phyloP scores from a whole-genome alignment of 1,139 yeast genomes.

The Sugiyamaella xylanicola region DNA sequence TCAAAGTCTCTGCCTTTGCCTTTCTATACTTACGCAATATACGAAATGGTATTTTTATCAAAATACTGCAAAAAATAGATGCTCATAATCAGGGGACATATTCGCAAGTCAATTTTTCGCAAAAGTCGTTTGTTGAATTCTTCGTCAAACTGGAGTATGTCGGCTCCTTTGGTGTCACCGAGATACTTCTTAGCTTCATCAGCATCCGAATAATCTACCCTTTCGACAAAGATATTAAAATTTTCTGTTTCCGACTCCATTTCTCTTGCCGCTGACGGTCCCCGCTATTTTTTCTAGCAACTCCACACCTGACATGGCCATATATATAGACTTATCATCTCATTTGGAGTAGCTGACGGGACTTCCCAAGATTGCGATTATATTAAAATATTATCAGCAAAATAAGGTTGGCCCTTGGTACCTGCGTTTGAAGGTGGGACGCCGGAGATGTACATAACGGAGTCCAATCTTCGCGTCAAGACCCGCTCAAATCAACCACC shows the following conservation, averaged over 20 bases:
- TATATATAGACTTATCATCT: background rate
- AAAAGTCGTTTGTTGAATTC: conserved; percentile 44
- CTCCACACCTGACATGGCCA: too few species aligned
- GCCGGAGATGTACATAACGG: background rate
- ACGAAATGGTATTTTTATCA: conserved; percentile 63
- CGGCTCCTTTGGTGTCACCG: conserved; percentile 10
- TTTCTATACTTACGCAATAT: conserved; percentile 50
- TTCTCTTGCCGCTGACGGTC: too few species aligned
- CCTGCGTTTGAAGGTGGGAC: background rate
- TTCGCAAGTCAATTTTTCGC: conserved; percentile 55
- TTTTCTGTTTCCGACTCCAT: background rate
- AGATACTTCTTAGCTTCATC: conserved; percentile 14
- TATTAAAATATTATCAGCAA: background rate
- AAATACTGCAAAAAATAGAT: conserved; percentile 59
- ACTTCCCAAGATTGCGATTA: background rate
- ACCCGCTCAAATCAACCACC: too few species aligned
- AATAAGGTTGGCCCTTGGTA: background rate
- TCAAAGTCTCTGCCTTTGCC: too few species aligned
- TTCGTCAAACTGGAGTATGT: conserved; percentile 21
- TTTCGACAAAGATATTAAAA: background rate
- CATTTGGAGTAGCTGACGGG: background rate
- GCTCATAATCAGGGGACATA: conserved; percentile 48
- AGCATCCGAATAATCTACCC: conserved; percentile 6
- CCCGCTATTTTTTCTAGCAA: too few species aligned
- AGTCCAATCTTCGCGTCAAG: too few species aligned